Conservation (phyloP, 805 yeast species). For the Wickerhamomyces chaumierensis region DNA sequence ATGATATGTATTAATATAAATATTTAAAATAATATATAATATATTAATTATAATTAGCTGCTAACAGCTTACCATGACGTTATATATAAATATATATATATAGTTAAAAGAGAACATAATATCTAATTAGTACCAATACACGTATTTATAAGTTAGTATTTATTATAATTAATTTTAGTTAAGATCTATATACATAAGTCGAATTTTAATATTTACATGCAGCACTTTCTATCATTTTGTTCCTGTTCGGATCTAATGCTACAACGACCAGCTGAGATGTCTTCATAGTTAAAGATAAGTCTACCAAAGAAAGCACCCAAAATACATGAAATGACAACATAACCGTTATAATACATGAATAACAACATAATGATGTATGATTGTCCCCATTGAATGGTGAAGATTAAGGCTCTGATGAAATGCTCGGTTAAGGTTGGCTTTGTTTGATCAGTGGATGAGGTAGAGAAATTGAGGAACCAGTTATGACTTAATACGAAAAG, state of each 20-base stretch:
- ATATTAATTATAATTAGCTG: too few relatives aligned
- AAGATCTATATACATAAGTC: not conserved
- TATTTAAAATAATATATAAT: too few relatives aligned
- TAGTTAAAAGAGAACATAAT: too few relatives aligned
- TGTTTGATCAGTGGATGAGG: too few relatives aligned
- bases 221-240: conserved; percentile 23
- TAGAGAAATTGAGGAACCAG: conserved; percentile 18
- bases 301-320: conserved; percentile 53
- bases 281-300: conserved; percentile 39
- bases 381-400: conserved; percentile 50
- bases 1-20: too few relatives aligned
- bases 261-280: conserved; percentile 22
- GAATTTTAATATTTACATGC: conserved; percentile 14
- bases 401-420: conserved; percentile 34
- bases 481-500: conserved; percentile 17
- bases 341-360: conserved; percentile 70
- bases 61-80: too few relatives aligned
- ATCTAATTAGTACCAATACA: too few relatives aligned
- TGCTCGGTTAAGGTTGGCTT: conserved; percentile 44
- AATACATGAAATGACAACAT: conserved; percentile 49
- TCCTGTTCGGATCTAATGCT: conserved; percentile 17
- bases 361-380: conserved; percentile 59
- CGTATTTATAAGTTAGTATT: too few relatives aligned
- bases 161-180: too few relatives aligned
- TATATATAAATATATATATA: too few relatives aligned